A percentile compares a stretch with the other conserved stretches of the same genome.
These are phyloP conservation scores for Talaromyces proteolyticus DNA, from an alignment of 495 filamentous ascomycete species.

Conservation along the genomic window DNA sequence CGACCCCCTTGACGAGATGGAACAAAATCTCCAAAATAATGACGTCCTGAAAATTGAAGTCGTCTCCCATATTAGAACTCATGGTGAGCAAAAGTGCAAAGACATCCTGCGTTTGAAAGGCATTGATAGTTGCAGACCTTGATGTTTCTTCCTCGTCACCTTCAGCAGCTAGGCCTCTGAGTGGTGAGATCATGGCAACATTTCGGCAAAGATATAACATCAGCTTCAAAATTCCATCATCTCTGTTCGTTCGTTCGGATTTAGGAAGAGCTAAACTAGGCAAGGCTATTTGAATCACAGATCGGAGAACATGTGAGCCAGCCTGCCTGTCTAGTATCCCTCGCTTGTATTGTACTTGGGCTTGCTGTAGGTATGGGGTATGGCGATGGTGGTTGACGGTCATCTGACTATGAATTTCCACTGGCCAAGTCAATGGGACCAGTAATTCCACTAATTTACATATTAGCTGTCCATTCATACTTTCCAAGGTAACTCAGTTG, in stretches of 20 bases:
- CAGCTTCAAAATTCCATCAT: slow-evolving; percentile 91
- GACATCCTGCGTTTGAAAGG: slow-evolving; percentile 84
- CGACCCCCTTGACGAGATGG: slow-evolving; percentile 84
- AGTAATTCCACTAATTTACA: slow-evolving; percentile 66
- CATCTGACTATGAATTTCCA: slow-evolving; percentile 77
- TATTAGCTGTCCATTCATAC: background rate
- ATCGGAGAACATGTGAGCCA: slow-evolving; percentile 66
- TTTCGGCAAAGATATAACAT: slow-evolving; percentile 87
- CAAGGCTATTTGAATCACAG: slow-evolving; percentile 71
- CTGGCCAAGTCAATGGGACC: slow-evolving; percentile 91
- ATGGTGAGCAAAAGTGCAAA: slow-evolving; percentile 78
- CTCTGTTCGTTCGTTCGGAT: slow-evolving; percentile 68
- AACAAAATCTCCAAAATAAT: slow-evolving; percentile 85
- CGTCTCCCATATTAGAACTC: slow-evolving; percentile 84
- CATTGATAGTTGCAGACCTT: slow-evolving; percentile 79
- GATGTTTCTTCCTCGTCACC: slow-evolving; percentile 86
- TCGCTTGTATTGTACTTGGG: slow-evolving; percentile 84
- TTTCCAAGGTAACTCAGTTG: background rate
- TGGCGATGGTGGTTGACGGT: slow-evolving; percentile 91
- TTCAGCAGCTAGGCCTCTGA: slow-evolving; percentile 49
- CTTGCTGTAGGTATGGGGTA: slow-evolving; percentile 78
- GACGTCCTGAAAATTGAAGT: slow-evolving; percentile 84
- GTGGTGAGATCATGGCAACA: slow-evolving; percentile 73
- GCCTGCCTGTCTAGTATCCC: slow-evolving; percentile 71
- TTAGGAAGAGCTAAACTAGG: slow-evolving; percentile 79